A percentile compares a stretch with the other conserved stretches of the same genome.
Evolutionary conservation across 2,329 filamentous ascomycete genomes (phyloP).

Genomic region (Neoascochyta sp.): DNA sequence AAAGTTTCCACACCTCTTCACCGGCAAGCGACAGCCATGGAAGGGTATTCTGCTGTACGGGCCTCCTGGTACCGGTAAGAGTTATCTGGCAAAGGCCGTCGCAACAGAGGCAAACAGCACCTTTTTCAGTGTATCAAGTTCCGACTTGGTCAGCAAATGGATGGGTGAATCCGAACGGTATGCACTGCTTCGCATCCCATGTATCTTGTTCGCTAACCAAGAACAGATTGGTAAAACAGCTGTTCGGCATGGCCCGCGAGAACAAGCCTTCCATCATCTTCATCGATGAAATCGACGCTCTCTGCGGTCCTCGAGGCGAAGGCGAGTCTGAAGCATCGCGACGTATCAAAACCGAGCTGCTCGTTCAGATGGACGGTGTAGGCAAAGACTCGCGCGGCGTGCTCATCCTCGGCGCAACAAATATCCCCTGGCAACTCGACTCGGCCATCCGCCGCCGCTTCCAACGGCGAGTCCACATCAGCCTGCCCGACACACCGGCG

Average conservation of each 20-base stretch:
- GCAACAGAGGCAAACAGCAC: constrained; percentile 98
- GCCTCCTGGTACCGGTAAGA: constrained; percentile 95
- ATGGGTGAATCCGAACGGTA: constrained; percentile 99
- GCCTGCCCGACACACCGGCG: constrained; percentile 79
- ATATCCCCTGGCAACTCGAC: constrained; percentile 98
- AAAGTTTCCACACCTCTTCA: constrained; percentile 95
- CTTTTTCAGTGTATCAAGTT: constrained; percentile 97
- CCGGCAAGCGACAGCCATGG: constrained; percentile 95
- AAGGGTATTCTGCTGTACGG: constrained; percentile 96
- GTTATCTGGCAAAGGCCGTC: constrained; percentile 93
- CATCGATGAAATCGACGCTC: constrained; percentile 95
- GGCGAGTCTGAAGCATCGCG: constrained; percentile 96
- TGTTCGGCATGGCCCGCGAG: constrained; percentile 97
- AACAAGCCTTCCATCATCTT: constrained; percentile 99
- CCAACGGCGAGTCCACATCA: constrained; percentile 93
- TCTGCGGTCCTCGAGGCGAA: constrained; percentile 88
- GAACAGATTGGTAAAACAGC: constrained; percentile 80
- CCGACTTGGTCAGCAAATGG: constrained; percentile 97
- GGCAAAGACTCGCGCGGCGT: constrained; percentile 93
- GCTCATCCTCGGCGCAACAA: constrained; percentile 90
- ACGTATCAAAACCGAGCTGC: constrained; percentile 96
- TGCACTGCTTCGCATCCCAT: constrained; percentile 12
- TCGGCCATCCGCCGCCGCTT: constrained; percentile 93
- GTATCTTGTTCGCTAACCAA: constrained; percentile 4
- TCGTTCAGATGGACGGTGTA: constrained; percentile 99